phyloP scores from a whole-genome alignment of 2,329 filamentous ascomycete species.

The Botryotinia narcissicola region DNA sequence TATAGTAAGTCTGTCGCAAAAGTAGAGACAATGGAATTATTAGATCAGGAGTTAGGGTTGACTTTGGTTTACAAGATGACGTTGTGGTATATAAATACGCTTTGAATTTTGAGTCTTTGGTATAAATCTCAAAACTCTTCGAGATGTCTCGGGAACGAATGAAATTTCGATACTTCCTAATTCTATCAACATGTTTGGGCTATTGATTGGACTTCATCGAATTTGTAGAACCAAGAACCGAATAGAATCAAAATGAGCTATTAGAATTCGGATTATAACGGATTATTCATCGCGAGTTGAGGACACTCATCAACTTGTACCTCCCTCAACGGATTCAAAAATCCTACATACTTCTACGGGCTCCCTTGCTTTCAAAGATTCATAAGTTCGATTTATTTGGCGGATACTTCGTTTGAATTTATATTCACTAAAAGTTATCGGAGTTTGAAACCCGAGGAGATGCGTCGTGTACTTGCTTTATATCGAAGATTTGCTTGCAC shows the following conservation, averaged over 20 bases:
- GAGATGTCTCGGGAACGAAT: neutral
- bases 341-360: neutral
- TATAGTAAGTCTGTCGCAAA: too few species aligned
- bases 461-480: neutral
- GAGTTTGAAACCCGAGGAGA: neutral
- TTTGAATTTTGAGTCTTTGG: neutral
- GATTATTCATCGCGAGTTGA: neutral
- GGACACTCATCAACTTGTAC: neutral
- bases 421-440: neutral
- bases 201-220: neutral
- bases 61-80: neutral
- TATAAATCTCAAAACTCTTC: neutral
- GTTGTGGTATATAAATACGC: neutral
- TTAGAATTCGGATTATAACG: fast-evolving
- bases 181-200: neutral
- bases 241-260: neutral
- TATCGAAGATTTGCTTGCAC: neutral
- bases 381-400: neutral
- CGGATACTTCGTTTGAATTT: neutral
- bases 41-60: neutral
- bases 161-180: neutral
- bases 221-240: neutral
- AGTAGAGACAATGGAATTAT: neutral
- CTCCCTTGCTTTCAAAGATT: neutral
- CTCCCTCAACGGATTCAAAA: neutral